These are phyloP conservation scores for Russula lepida DNA, from an alignment of 768 basidiomycete genomes.

Conservation along the genomic window DNA sequence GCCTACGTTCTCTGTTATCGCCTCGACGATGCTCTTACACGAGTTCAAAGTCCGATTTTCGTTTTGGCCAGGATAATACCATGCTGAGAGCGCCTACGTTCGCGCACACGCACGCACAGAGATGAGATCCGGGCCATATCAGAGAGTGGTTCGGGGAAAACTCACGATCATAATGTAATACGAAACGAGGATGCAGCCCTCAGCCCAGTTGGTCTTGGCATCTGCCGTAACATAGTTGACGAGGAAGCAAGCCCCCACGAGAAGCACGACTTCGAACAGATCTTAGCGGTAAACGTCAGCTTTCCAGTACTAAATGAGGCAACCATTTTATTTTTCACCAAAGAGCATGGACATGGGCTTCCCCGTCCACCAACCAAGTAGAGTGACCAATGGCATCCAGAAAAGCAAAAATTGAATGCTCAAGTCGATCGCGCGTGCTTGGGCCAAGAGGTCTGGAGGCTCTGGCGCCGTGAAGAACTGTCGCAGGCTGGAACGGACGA, in stretches of 20 bases:
- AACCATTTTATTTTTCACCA: conserved; percentile 40
- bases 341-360: conserved; percentile 60
- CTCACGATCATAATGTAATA: conserved; percentile 63
- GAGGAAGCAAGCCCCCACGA: conserved; percentile 62
- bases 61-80: conserved; percentile 57
- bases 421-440: conserved; percentile 63
- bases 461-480: conserved; percentile 34
- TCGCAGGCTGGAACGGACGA: conserved; percentile 37
- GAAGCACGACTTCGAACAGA: conserved; percentile 55
- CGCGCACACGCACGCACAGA: background rate
- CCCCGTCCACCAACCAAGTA: conserved; percentile 58
- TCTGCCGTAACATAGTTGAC: conserved; percentile 78
- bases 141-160: background rate
- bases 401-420: conserved; percentile 72
- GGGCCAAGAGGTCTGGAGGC: conserved; percentile 50
- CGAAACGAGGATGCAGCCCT: conserved; percentile 56
- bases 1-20: conserved; percentile 23
- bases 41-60: conserved; percentile 37
- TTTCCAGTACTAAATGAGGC: conserved; percentile 10
- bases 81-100: conserved; percentile 50
- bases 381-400: conserved; percentile 68
- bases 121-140: background rate
- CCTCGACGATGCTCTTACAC: conserved; percentile 35
- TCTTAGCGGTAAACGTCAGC: conserved; percentile 31
- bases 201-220: conserved; percentile 72